These are phyloP conservation scores for Fusarium sp. DNA, from an alignment of 2,329 filamentous ascomycete species.

Conservation along the genomic window DNA sequence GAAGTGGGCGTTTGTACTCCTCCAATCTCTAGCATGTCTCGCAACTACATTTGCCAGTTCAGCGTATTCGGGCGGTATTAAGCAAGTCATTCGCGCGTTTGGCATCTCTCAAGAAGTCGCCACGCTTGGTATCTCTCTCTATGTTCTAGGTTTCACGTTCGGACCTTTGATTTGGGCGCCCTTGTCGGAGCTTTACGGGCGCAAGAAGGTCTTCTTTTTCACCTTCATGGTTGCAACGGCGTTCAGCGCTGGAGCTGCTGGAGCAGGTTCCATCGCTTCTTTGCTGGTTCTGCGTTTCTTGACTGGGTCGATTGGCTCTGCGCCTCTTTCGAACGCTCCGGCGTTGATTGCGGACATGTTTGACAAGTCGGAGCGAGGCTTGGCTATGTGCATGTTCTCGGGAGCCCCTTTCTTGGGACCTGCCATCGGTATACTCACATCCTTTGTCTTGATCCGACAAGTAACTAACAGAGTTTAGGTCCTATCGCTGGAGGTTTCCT, in stretches of 20 bases:
- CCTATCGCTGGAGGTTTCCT: constrained; percentile 67
- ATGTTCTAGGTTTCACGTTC: constrained; percentile 67
- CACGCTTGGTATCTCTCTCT: constrained; percentile 69
- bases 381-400: constrained; percentile 63
- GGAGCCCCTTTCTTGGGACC: constrained; percentile 51
- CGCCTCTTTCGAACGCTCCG: constrained; percentile 3
- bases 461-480: constrained; percentile 33
- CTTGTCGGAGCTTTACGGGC: constrained; percentile 68
- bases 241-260: constrained; percentile 69
- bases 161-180: constrained; percentile 72
- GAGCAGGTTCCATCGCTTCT: constrained; percentile 61
- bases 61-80: constrained; percentile 67
- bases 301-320: background rate
- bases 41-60: constrained; percentile 74
- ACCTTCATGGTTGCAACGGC: constrained; percentile 64
- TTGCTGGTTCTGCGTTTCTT: constrained; percentile 45
- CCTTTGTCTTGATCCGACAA: accelerated
- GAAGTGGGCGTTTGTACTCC: constrained; percentile 70
- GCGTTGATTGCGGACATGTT: constrained; percentile 43
- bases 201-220: constrained; percentile 64
- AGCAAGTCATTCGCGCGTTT: constrained; percentile 63
- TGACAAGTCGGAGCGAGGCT: constrained; percentile 55
- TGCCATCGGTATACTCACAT: background rate
- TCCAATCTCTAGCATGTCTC: constrained; percentile 66
- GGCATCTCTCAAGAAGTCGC: constrained; percentile 58